These are phyloP conservation scores for Gamarada debralockiae DNA, from an alignment of 495 filamentous ascomycete species.

Conservation along the genomic window DNA sequence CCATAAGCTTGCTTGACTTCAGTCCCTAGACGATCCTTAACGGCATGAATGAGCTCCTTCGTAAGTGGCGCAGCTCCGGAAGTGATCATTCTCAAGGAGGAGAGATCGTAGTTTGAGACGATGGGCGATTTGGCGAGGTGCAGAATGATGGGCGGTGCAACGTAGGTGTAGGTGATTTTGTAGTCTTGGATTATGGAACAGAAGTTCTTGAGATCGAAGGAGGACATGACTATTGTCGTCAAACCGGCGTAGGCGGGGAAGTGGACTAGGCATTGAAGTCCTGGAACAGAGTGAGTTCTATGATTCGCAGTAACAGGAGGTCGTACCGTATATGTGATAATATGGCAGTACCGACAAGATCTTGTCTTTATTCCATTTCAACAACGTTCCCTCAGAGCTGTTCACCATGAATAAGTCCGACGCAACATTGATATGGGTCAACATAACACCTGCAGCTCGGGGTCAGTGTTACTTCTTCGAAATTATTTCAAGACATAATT, in stretches of 20 bases:
- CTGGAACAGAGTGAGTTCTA: not conserved
- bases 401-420: slow-evolving; percentile 59
- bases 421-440: slow-evolving; percentile 69
- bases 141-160: slow-evolving; percentile 68
- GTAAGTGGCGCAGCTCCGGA: slow-evolving; percentile 88
- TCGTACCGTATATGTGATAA: slow-evolving; percentile 60
- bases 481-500: not conserved
- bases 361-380: slow-evolving; percentile 29
- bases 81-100: slow-evolving; percentile 61
- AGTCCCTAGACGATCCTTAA: slow-evolving; percentile 67
- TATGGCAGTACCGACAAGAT: slow-evolving; percentile 64
- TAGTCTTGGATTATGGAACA: slow-evolving; percentile 62
- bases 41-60: slow-evolving; percentile 70
- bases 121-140: slow-evolving; percentile 68
- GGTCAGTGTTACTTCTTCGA: too few relatives aligned
- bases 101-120: slow-evolving; percentile 64
- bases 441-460: slow-evolving; percentile 78
- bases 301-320: too few relatives aligned
- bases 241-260: slow-evolving; percentile 61
- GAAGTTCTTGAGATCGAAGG: slow-evolving; percentile 71
- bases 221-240: slow-evolving; percentile 66
- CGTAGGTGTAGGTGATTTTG: slow-evolving; percentile 59
- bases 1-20: slow-evolving; percentile 60
- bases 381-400: not conserved
- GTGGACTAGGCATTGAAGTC: slow-evolving; percentile 53